Evolutionary conservation across 805 yeast species (phyloP).

Genomic region (Lipomyces anomalus): DNA sequence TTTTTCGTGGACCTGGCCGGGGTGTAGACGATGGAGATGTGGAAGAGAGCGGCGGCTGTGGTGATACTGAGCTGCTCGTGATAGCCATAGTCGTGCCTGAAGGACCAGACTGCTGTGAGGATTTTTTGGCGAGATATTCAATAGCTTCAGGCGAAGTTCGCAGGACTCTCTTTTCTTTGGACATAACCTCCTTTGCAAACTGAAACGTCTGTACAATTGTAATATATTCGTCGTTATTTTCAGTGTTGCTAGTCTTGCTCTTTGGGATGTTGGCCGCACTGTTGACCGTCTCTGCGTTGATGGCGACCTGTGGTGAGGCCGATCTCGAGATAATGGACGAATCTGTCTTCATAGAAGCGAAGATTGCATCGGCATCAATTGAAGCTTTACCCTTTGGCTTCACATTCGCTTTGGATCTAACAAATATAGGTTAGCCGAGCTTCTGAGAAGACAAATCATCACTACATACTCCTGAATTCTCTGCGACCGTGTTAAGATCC

Average conservation of each 20-base stretch:
- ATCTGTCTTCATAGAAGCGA: constrained; percentile 15
- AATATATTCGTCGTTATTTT: constrained; percentile 45
- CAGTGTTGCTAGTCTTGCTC: neutral
- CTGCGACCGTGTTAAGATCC: constrained; percentile 17
- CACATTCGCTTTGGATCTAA: no score
- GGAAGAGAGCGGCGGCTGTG: constrained; percentile 15
- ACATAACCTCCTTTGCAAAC: constrained; percentile 79
- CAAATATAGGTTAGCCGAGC: no score
- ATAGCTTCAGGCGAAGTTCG: constrained; percentile 78
- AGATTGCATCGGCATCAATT: constrained; percentile 24
- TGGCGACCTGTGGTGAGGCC: neutral
- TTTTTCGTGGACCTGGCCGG: constrained; percentile 2
- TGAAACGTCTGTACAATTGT: constrained; percentile 72
- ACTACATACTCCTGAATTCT: no score
- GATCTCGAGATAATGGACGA: neutral
- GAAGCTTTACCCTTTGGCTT: constrained; percentile 9
- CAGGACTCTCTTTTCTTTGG: constrained; percentile 74
- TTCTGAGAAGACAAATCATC: no score
- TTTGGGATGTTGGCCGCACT: neutral
- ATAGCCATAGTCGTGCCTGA: neutral
- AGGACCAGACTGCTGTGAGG: constrained; percentile 18
- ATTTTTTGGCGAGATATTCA: constrained; percentile 54
- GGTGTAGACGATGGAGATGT: neutral
- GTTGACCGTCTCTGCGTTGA: neutral
- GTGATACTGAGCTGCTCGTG: neutral